phyloP scores from a whole-genome alignment of 2,329 filamentous ascomycete genomes.

The Venturia effusa region DNA sequence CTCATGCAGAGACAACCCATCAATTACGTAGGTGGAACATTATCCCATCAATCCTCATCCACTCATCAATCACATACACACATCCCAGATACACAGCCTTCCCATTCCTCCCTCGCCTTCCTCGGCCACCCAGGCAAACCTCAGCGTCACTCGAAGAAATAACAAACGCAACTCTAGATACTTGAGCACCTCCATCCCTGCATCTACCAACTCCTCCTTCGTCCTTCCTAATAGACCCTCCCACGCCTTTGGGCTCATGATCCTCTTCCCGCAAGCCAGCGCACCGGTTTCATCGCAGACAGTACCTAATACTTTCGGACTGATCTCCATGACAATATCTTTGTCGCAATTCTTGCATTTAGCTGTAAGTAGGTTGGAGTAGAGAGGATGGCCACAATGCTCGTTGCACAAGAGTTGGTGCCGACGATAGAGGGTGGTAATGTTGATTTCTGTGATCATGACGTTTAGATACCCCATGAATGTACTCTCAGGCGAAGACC shows the following conservation, averaged over 20 bases:
- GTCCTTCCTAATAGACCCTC: constrained; percentile 35
- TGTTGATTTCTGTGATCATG: constrained; percentile 31
- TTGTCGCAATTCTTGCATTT: constrained; percentile 32
- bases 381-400: constrained; percentile 44
- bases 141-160: constrained; percentile 42
- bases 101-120: constrained; percentile 17
- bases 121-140: constrained; percentile 42
- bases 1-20: too few relatives aligned
- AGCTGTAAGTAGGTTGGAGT: constrained; percentile 35
- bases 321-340: constrained; percentile 26
- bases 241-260: constrained; percentile 46
- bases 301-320: constrained; percentile 32
- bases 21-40: too few relatives aligned
- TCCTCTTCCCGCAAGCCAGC: constrained; percentile 39
- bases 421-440: constrained; percentile 29
- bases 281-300: constrained; percentile 46
- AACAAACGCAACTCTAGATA: constrained; percentile 41
- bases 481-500: constrained; percentile 15
- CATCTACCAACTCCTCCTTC: constrained; percentile 31
- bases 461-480: constrained; percentile 35
- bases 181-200: constrained; percentile 30
- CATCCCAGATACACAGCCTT: constrained; percentile 23
- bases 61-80: constrained; percentile 15
- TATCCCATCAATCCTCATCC: neutral
- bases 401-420: constrained; percentile 36